Conservation (phyloP, 2,329 filamentous ascomycete species). For the Venturiaceae sp. region DNA sequence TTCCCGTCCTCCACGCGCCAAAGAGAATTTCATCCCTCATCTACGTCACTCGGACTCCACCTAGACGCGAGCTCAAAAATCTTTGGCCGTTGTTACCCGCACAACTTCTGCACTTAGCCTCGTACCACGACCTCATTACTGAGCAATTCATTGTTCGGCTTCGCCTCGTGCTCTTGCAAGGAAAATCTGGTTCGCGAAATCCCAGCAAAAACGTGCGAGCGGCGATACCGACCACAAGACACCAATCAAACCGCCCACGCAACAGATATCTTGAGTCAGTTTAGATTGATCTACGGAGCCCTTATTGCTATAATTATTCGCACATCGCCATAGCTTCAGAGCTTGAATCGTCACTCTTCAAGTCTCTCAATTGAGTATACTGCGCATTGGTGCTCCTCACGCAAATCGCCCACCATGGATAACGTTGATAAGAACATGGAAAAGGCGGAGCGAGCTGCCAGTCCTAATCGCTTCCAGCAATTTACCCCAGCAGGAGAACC, state of each 20-base stretch:
- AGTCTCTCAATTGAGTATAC: background rate
- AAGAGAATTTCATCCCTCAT: too few species aligned
- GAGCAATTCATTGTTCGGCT: background rate
- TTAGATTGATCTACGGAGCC: background rate
- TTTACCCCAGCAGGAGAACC: slow-evolving; percentile 5
- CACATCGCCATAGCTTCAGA: background rate
- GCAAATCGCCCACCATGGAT: background rate
- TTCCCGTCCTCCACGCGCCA: too few species aligned
- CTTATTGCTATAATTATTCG: background rate
- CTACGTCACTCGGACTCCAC: background rate
- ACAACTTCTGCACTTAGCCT: background rate
- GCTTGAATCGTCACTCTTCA: background rate
- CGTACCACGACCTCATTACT: background rate
- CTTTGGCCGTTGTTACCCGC: background rate
- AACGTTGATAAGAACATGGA: slow-evolving; percentile 1
- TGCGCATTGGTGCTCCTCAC: background rate
- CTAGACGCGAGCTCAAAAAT: background rate
- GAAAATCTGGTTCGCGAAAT: background rate
- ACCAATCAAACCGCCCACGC: background rate
- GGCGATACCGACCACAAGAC: background rate
- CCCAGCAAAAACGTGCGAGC: background rate
- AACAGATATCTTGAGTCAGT: background rate
- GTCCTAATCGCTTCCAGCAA: slow-evolving; percentile 3
- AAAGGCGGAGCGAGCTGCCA: slow-evolving; percentile 4
- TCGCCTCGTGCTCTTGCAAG: background rate